Evolutionary conservation across 345 rosid species (phyloP).

Genomic region (Citrus maxima): DNA sequence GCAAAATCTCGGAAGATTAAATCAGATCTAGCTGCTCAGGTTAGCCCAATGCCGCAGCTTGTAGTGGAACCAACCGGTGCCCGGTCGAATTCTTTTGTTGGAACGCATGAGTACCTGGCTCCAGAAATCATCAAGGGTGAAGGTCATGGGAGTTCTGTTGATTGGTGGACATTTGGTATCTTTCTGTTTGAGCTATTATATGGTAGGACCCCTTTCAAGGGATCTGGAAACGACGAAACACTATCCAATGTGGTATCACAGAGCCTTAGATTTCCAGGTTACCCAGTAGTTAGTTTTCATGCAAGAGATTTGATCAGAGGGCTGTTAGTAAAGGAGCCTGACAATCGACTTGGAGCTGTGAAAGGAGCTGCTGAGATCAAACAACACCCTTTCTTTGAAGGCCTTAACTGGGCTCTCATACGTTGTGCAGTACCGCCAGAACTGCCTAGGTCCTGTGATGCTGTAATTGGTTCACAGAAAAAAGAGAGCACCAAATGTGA

Average conservation of each 20-base stretch:
- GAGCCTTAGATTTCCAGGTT: conserved; percentile 60
- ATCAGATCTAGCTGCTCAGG: conserved; percentile 54
- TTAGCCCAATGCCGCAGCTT: conserved; percentile 61
- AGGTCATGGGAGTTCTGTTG: conserved; percentile 80
- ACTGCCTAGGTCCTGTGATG: conserved; percentile 38
- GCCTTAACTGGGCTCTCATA: conserved; percentile 79
- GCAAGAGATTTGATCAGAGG: conserved; percentile 72
- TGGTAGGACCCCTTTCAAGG: conserved; percentile 75
- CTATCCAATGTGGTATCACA: conserved; percentile 58
- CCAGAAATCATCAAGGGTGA: conserved; percentile 82
- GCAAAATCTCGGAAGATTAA: conserved; percentile 59
- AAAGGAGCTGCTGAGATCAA: conserved; percentile 82
- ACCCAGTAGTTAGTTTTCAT: conserved; percentile 53
- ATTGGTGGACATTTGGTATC: conserved; percentile 88
- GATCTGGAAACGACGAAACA: conserved; percentile 63
- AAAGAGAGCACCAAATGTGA: conserved; percentile 26
- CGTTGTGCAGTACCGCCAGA: conserved; percentile 72
- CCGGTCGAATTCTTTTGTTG: conserved; percentile 78
- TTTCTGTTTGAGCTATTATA: conserved; percentile 66
- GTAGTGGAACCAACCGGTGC: conserved; percentile 81
- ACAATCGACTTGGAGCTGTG: conserved; percentile 53
- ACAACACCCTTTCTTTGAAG: conserved; percentile 69
- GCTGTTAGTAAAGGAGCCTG: conserved; percentile 62
- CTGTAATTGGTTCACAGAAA: conserved; percentile 26
- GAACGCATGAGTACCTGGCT: conserved; percentile 76